These are phyloP conservation scores for Dentiscutata heterogama DNA, from an alignment of 371 early-diverging fungal genomes.

Conservation along the genomic window DNA sequence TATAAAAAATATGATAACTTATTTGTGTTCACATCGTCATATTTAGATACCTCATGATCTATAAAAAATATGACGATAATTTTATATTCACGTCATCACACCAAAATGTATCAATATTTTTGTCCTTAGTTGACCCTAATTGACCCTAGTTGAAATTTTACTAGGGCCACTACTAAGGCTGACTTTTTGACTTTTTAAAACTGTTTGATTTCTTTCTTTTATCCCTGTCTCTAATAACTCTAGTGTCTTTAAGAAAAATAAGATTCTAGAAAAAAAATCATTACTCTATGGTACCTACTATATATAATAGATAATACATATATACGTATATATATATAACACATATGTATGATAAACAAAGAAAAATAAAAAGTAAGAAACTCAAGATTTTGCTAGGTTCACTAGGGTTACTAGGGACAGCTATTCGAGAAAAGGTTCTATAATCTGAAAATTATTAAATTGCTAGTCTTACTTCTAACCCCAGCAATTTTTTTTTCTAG, in stretches of 20 bases:
- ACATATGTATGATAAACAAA: too few relatives aligned
- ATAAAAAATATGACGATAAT: too few relatives aligned
- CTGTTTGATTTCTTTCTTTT: slow-evolving; percentile 6
- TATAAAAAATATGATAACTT: too few relatives aligned
- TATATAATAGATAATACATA: slow-evolving; percentile 1
- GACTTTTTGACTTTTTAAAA: background rate
- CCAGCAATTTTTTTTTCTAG: background rate
- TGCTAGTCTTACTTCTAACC: background rate
- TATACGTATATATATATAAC: slow-evolving; percentile 13
- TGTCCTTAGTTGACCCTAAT: background rate
- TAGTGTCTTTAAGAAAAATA: slow-evolving; percentile 24
- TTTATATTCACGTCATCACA: too few relatives aligned
- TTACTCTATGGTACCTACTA: background rate
- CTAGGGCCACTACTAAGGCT: background rate
- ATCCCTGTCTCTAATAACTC: background rate
- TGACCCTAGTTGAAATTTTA: background rate
- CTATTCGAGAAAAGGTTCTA: slow-evolving; percentile 9
- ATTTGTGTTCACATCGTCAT: too few relatives aligned
- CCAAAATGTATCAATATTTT: too few relatives aligned
- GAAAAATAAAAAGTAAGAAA: slow-evolving; percentile 32
- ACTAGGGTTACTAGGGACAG: slow-evolving; percentile 22
- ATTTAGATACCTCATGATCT: too few relatives aligned
- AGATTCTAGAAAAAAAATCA: slow-evolving; percentile 11
- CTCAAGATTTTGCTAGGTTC: slow-evolving; percentile 11
- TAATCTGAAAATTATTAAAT: background rate